A percentile compares a stretch with the other conserved stretches of the same genome.
Conservation (phyloP, 306 rosid species). For the Sindora glabra region DNA sequence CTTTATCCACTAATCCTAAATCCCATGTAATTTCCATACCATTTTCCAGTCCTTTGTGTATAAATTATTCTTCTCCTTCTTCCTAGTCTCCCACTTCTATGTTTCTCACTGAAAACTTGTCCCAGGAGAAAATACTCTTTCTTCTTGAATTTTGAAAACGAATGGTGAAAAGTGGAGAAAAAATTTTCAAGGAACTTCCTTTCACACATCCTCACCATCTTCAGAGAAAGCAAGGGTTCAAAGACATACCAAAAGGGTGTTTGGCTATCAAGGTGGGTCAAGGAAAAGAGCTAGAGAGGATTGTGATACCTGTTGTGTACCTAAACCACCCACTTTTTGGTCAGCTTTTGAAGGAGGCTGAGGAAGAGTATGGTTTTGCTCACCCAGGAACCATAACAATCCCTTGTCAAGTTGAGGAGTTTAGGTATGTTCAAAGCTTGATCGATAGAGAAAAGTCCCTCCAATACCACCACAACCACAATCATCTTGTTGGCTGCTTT, state of each 20-base stretch:
- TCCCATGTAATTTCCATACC: no score
- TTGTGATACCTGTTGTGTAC: constrained; percentile 73
- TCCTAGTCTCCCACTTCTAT: no score
- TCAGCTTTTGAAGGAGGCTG: constrained; percentile 70
- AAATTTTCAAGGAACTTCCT: no score
- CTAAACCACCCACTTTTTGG: constrained; percentile 89
- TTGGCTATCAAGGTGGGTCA: constrained; percentile 83
- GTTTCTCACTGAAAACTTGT: no score
- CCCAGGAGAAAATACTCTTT: no score
- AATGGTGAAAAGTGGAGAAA: no score
- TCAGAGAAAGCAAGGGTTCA: constrained; percentile 20
- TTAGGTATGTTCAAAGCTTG: constrained; percentile 39
- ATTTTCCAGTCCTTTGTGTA: no score
- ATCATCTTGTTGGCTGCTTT: constrained; percentile 56
- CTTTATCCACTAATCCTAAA: no score
- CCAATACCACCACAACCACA: constrained; percentile 22
- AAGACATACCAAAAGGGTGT: constrained; percentile 65
- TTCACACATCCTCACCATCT: no score
- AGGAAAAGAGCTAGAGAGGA: constrained; percentile 60
- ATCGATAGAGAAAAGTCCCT: constrained; percentile 45
- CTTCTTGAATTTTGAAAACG: no score
- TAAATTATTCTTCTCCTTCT: no score
- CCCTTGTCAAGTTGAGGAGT: constrained; percentile 57
- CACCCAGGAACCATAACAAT: constrained; percentile 61
- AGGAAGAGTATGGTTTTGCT: constrained; percentile 81